Evolutionary conservation across 768 basidiomycete species (phyloP), one percentile per base, ranked within the genome.

Genomic region (Nidula microcarpa): DNA sequence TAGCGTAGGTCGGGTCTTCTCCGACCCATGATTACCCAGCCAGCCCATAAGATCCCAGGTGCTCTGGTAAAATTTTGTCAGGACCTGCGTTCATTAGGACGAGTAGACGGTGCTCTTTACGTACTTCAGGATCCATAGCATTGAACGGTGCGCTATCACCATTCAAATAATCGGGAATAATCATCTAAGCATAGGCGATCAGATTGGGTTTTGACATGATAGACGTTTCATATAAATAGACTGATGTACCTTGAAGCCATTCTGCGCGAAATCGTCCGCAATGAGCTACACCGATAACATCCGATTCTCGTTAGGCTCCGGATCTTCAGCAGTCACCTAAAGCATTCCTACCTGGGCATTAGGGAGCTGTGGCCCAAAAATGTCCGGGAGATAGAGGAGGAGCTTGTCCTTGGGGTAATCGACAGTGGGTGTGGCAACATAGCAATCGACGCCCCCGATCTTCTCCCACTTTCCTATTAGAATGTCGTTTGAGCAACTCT

Each of bases 401-500:
- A 75, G 80, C 62, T 84, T 85, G 57, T 78, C 73, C 65, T 81
- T 79, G 50, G 76, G 66, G 54, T 80, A 83, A 37, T 77, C 75
- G 2, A 59, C 57, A 0, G 71, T 63, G 10, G 85, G 85, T 1
- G 77, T 81, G 1, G 79, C 77, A 49, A 84, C 71, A 55, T 87
- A 86, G 56, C 67, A 71, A 6, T 68, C 62, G 45, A 84, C 71
- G 2, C 80, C 82, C 23, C 65, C 71, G 53, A 85, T 72, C 23
- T 60, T 55, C 56, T 80, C 75, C 59, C 70, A 64, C 60, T 72
- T 74, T 23, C 84, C 84, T 84, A 51, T 17, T 41, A 30, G 23
- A 30, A 4, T 30, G 23, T 30, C 23, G 4, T 30, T 30, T 30
- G 23, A 30, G 23, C 23, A 30, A 30, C 23, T 30, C 23, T 30